Percentiles rank a stretch among this genome's conserved stretches.
Conservation (phyloP, 371 early-diverging fungal species). For the Apophysomyces variabilis region DNA sequence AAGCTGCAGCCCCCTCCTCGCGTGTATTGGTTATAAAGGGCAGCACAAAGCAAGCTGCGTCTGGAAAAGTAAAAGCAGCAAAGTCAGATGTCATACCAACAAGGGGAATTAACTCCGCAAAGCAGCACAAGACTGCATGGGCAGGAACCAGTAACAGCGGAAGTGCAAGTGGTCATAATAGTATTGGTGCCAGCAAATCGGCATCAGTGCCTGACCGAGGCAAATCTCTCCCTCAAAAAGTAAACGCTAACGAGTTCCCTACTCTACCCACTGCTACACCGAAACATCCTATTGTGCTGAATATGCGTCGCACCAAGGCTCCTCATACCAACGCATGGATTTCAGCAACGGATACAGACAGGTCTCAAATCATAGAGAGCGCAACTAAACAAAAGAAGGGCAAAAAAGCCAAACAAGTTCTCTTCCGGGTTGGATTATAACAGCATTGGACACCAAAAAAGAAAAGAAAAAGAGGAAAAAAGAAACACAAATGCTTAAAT, state of each 20-base stretch:
- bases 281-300: slow-evolving; percentile 36
- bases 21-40: slow-evolving; percentile 55
- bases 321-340: slow-evolving; percentile 26
- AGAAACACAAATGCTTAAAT: background rate
- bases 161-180: background rate
- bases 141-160: slow-evolving; percentile 10
- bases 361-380: background rate
- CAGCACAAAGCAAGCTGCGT: slow-evolving; percentile 48
- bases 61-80: slow-evolving; percentile 38
- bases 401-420: slow-evolving; percentile 61
- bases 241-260: slow-evolving; percentile 31
- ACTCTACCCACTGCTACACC: slow-evolving; percentile 46
- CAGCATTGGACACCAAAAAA: background rate
- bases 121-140: slow-evolving; percentile 26
- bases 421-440: slow-evolving; percentile 63
- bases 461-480: background rate
- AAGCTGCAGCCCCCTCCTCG: slow-evolving; percentile 31
- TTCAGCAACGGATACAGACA: slow-evolving; percentile 29
- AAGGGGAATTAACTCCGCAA: background rate
- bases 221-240: slow-evolving; percentile 10
- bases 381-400: slow-evolving; percentile 49
- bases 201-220: slow-evolving; percentile 10
- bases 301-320: slow-evolving; percentile 34
- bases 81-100: background rate
- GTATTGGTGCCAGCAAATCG: slow-evolving; percentile 6